These are phyloP conservation scores for Entamoeba dispar DNA, from an alignment of 208 protist genomes.

Conservation along the genomic window DNA sequence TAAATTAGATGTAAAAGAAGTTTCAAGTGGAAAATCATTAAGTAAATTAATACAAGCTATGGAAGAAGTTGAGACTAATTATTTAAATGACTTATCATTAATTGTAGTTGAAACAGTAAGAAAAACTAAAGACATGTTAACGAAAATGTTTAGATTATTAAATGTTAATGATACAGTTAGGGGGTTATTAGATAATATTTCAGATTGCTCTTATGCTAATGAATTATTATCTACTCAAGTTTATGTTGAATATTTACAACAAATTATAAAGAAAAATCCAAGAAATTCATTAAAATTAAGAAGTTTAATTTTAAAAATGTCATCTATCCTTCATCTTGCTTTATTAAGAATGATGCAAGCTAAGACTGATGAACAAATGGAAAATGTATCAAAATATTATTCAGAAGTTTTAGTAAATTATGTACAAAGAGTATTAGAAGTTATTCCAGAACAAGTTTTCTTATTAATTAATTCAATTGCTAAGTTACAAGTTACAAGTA, in stretches of 20 bases:
- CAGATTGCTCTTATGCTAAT: conserved; percentile 82
- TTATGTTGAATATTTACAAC: conserved; percentile 69
- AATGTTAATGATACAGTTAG: conserved; percentile 50
- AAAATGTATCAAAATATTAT: conserved; percentile 68
- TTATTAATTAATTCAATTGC: conserved; percentile 70
- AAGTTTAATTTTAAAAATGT: conserved; percentile 77
- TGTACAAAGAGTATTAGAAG: conserved; percentile 67
- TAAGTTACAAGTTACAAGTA: conserved; percentile 52
- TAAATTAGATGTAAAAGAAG: conserved; percentile 37
- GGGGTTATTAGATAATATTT: conserved; percentile 46
- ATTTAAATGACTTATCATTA: conserved; percentile 49
- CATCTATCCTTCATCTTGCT: conserved; percentile 70
- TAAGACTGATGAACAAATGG: conserved; percentile 44
- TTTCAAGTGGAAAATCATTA: conserved; percentile 59
- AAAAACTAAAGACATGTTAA: conserved; percentile 47
- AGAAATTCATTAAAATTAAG: conserved; percentile 64
- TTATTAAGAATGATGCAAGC: conserved; percentile 65
- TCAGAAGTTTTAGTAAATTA: conserved; percentile 58
- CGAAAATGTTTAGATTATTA: conserved; percentile 72
- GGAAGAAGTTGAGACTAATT: conserved; percentile 76
- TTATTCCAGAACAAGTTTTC: conserved; percentile 79
- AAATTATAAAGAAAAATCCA: conserved; percentile 48
- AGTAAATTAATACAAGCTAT: conserved; percentile 73
- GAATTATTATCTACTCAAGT: conserved; percentile 48
- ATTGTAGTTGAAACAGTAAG: conserved; percentile 61